Evolutionary conservation across 441 rosid genomes (phyloP), one percentile per base, ranked within the genome.

Genomic region (Metrosideros polymorpha): DNA sequence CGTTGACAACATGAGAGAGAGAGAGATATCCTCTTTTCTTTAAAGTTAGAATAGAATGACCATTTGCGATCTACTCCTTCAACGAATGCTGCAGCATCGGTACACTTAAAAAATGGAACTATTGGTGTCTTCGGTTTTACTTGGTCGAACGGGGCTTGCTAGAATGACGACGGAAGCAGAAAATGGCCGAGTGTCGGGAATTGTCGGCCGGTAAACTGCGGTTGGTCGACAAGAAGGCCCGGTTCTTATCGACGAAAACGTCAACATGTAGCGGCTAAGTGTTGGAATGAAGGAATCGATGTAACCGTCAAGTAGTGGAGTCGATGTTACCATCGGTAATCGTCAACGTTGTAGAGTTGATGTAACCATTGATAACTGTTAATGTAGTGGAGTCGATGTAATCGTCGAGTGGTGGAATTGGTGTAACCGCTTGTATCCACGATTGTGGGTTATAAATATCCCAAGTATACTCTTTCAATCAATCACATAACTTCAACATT

Each of bases 341-440:
- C 2, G 0, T 14, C 9, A 0, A 59, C n/a, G 39, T 59, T 6
- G 5, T 1, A 4, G 22, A 59, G 71, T 29, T 4, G 3, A 15
- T 59, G 9, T n/a, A 29, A 59, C 4, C 10, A 1, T 51, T 17
- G 7, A 19, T 19, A 15, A 61, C 1, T 0, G 0, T 57, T 57
- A 12, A n/a, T 7, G 30, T 57, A n/a, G 63, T 12, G 30, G 63
- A 57, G 63, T 12, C 2, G 15, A 57, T 57, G 18, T 57, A 57
- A 57, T 2, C 18, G 3, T 55, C 6, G 4, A 55, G 59, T 12
- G 29, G 0, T 57, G 18, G 2, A n/a, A 8, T 12, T 3, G 27
- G n/a, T n/a, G 4, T 0, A 3, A n/a, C 3, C 0, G 18, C 32
- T 57, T 13, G 4, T 6, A n/a, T 5, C 3, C 4, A 2, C 0